phyloP scores from a whole-genome alignment of 2,329 filamentous ascomycete genomes.

The Pochonia chlamydosporia region DNA sequence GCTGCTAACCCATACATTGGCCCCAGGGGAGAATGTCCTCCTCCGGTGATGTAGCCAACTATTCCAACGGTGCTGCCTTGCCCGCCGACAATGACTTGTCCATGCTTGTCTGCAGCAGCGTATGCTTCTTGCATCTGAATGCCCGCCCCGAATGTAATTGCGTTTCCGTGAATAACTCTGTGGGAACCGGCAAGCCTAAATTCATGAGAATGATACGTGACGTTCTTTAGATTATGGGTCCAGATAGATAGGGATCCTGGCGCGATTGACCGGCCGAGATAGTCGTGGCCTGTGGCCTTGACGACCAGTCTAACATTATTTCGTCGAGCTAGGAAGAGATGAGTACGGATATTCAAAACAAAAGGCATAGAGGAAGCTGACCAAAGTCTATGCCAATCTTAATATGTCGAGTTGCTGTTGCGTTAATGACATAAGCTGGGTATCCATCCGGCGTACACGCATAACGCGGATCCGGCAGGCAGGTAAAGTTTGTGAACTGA shows the following conservation, averaged over 20 bases:
- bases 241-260: conserved; percentile 26
- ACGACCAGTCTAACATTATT: conserved; percentile 33
- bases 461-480: background rate
- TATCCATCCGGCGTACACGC: background rate
- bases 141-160: conserved; percentile 49
- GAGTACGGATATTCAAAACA: background rate
- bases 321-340: conserved; percentile 7
- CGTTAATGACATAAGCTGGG: conserved; percentile 20
- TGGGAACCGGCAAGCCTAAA: conserved; percentile 28
- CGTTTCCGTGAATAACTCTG: conserved; percentile 36
- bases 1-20: conserved; percentile 53
- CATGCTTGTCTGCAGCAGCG: conserved; percentile 33
- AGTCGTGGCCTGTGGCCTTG: conserved; percentile 38
- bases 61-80: conserved; percentile 50
- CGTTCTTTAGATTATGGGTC: conserved; percentile 25
- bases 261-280: conserved; percentile 27
- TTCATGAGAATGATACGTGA: conserved; percentile 3
- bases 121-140: conserved; percentile 45
- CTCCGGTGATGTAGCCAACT: conserved; percentile 56
- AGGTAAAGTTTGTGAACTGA: background rate
- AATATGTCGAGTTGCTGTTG: conserved; percentile 13
- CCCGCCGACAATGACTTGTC: conserved; percentile 49
- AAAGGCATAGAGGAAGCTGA: too few relatives aligned
- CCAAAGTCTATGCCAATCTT: conserved; percentile 36
- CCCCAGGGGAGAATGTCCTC: conserved; percentile 50